These are phyloP conservation scores for Aspergillus olivimuriae DNA, from an alignment of 495 filamentous ascomycete genomes.

Conservation along the genomic window DNA sequence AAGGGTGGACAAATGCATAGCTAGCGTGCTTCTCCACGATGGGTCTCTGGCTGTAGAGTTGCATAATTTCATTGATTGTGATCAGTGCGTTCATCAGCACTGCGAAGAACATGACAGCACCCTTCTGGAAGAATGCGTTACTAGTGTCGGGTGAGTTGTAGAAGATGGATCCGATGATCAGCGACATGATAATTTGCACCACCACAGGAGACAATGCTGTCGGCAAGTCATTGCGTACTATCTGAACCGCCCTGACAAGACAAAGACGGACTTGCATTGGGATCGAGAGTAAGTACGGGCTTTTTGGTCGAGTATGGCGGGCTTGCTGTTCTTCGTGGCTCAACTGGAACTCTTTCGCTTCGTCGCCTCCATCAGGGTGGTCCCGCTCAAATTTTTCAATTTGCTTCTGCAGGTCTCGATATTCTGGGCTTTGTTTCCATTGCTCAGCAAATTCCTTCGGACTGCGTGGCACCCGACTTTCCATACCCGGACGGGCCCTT, in stretches of 20 bases:
- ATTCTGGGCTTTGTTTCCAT: conserved; percentile 47
- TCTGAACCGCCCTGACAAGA: conserved; percentile 39
- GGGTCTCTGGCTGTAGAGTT: conserved; percentile 47
- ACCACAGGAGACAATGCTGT: conserved; percentile 63
- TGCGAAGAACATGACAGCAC: conserved; percentile 80
- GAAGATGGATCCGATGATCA: conserved; percentile 80
- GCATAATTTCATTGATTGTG: conserved; percentile 49
- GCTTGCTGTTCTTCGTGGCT: conserved; percentile 24
- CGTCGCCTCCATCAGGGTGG: conserved; percentile 13
- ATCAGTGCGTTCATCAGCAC: conserved; percentile 55
- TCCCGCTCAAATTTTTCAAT: conserved; percentile 32
- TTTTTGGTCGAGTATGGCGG: conserved; percentile 24
- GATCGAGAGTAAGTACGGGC: conserved; percentile 37
- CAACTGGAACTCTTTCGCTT: conserved; percentile 21
- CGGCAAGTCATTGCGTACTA: conserved; percentile 60
- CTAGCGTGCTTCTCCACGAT: conserved; percentile 56
- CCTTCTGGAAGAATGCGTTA: conserved; percentile 33
- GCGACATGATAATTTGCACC: conserved; percentile 63
- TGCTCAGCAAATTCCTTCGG: conserved; percentile 58
- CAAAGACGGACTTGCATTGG: conserved; percentile 44
- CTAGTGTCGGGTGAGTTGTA: conserved; percentile 43
- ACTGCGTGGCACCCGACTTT: conserved; percentile 59
- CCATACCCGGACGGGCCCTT: conserved; percentile 48
- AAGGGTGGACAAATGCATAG: conserved; percentile 56
- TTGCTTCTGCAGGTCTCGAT: conserved; percentile 38